Evolutionary conservation across 495 filamentous ascomycete species (phyloP), one percentile per base, ranked within the genome.

Genomic region (Penicillium salamii): DNA sequence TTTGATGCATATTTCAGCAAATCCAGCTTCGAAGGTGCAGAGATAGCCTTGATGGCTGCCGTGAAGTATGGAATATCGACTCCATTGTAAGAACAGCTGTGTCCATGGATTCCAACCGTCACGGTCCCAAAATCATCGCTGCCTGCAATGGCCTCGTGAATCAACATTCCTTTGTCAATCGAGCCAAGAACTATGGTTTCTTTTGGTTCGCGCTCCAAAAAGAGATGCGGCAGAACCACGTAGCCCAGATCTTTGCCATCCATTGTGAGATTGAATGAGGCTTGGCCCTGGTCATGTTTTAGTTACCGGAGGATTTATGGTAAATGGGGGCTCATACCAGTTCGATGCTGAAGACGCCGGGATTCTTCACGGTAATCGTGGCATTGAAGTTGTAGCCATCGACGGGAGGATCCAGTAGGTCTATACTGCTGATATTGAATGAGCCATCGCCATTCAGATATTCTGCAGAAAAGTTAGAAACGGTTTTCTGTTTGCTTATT

Each of bases 341-440:
- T 35, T 66, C 56, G 3, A 68, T 50, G 12, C 20, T 54, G 33
- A 62, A 64, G 0, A 54, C 47, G 0, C 50, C 64, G 14, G 65
- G 60, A 19, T 61, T 66, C 11, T 43, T 49, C 7, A 68, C 14
- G 6, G 53, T 41, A 8, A 68, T 49, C 2, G 62, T 66, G 12
- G 65, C 62, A 52, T 68, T 66, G 26, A 68, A 46, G 21, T 68
- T 68, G 32, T 56, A 68, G 20, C 65, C 65, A 17, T 68, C 49
- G 5, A 47, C 50, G 5, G 39, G 38, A 0, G 53, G 43, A 12
- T 58, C 43, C 5, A 68, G 29, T 14, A 65, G 47, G 0, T 63
- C 48, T 8, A 65, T 8, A 1, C 28, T 59, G 19, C 57, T 68
- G 24, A 68, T 46, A 23, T 66, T 64, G 45, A 66, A 62, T 7